Base-by-base conservation (phyloP, 2,329 filamentous ascomycete genomes). In the Ophiostoma perfectum region DNA sequence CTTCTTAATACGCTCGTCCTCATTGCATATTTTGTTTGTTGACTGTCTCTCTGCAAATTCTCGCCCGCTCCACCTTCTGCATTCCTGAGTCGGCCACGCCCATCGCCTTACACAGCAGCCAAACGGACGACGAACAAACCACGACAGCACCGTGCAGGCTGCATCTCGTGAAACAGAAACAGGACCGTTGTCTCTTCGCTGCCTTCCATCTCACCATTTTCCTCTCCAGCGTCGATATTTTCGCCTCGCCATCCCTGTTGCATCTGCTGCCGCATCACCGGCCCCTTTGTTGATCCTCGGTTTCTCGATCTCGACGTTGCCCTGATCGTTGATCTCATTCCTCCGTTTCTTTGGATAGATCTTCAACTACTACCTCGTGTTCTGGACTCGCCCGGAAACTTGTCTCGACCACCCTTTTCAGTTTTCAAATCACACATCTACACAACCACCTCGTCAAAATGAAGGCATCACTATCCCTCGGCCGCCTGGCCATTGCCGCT, bases 401-500 rank as follows among this genome's bases (percentile, higher is more conserved):
- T n/a, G 3, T 58, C 12, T 38, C 27, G 3, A 60, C 55, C 36
- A 49, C 11, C 45, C 27, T 27, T 27, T 27, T 27, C 8, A 8
- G 9, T 60, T 36, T 14, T 27, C 5, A 62, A 36, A 1, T 39
- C 1, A 41, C 38, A 55, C 58, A 9, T 18, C 36, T 14, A 63
- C 60, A 39, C 14, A 41, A 41, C 8, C 39, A 12, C 39, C 27
- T 68, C 58, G 38, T 18, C 52, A 67, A 41, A 64, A 69, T 73
- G 72, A 72, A 69, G 70, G 42, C 81, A 71, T 77, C 81, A 71
- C 76, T 77, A 65, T 79, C 79, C 65, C 73, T 85, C 67, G 76
- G 81, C 74, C 80, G 81, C 62, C 74, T 81, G 73, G 77, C 85
- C 72, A 80, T 84, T 66, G 72, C 83, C 68, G 79, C 86, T 72